Percentiles rank a stretch among this genome's conserved stretches.
These are phyloP conservation scores for Adansonia gregorii DNA, from an alignment of 441 rosid species.

Conservation along the genomic window DNA sequence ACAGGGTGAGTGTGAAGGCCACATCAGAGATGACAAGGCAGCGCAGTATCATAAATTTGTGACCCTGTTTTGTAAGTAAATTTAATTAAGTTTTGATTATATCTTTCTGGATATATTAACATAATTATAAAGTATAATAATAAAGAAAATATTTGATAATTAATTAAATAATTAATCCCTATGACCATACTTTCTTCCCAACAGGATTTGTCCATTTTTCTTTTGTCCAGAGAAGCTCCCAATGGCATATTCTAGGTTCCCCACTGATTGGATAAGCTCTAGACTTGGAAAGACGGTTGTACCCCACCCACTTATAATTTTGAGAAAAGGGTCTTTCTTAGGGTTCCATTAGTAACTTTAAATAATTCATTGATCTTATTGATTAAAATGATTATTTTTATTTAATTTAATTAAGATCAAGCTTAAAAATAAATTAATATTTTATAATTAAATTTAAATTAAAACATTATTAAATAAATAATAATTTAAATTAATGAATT, in stretches of 20 bases:
- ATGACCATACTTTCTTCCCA: conserved; percentile 7
- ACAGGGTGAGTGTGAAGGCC: not conserved
- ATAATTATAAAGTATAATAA: no score
- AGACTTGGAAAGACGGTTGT: not conserved
- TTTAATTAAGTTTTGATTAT: no score
- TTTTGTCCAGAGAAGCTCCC: not conserved
- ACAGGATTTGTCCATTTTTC: not conserved
- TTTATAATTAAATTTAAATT: no score
- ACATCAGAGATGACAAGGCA: conserved; percentile 8
- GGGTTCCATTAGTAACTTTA: no score
- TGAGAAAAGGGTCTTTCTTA: not conserved
- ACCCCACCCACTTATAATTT: not conserved
- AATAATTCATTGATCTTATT: no score
- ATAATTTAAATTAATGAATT: not conserved
- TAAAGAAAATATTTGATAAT: no score
- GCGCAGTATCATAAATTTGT: not conserved
- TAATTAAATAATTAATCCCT: conserved; percentile 23
- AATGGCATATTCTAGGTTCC: no score
- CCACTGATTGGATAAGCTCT: conserved; percentile 33
- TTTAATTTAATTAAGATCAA: no score
- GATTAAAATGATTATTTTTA: no score
- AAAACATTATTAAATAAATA: no score
- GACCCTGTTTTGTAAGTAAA: no score
- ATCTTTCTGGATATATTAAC: not conserved
- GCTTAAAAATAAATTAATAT: no score